These are phyloP conservation scores for Ogataea minuta DNA, from an alignment of 805 yeast species.

Conservation along the genomic window DNA sequence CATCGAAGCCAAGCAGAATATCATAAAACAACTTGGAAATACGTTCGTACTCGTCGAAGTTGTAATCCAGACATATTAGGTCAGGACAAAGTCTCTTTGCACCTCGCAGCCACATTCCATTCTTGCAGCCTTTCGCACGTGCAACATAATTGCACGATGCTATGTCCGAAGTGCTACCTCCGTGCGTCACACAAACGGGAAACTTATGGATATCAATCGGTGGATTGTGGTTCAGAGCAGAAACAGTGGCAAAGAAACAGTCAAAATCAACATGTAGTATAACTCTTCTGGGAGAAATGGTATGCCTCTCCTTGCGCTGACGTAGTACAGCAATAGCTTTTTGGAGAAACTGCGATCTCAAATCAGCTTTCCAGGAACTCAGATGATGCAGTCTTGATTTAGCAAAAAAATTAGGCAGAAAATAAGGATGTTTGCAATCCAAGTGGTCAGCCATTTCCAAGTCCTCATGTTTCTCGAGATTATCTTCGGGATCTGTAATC, in stretches of 20 bases:
- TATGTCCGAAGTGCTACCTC: conserved; percentile 65
- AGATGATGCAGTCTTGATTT: conserved; percentile 86
- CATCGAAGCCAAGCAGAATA: conserved; percentile 44
- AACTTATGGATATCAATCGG: conserved; percentile 46
- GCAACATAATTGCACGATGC: conserved; percentile 94
- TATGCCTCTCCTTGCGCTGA: conserved; percentile 8
- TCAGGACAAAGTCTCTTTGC: conserved; percentile 66
- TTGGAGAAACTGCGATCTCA: conserved; percentile 58
- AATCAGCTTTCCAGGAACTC: conserved; percentile 79
- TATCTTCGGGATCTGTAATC: conserved; percentile 13
- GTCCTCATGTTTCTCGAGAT: conserved; percentile 8
- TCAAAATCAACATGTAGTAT: conserved; percentile 89
- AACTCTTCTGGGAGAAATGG: conserved; percentile 16
- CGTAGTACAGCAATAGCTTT: conserved; percentile 37
- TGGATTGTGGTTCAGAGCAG: conserved; percentile 53
- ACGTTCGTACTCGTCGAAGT: conserved; percentile 69
- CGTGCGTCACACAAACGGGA: conserved; percentile 66
- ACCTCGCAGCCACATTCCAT: conserved; percentile 85
- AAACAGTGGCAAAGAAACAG: conserved; percentile 88
- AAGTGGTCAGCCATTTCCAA: conserved; percentile 22
- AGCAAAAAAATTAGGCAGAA: conserved; percentile 66
- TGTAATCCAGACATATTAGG: conserved; percentile 62
- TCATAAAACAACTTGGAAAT: conserved; percentile 66
- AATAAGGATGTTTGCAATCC: conserved; percentile 77
- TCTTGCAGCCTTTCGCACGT: conserved; percentile 68